Evolutionary conservation across 208 protist genomes (phyloP).

Genomic region (Trypanosoma avium): DNA sequence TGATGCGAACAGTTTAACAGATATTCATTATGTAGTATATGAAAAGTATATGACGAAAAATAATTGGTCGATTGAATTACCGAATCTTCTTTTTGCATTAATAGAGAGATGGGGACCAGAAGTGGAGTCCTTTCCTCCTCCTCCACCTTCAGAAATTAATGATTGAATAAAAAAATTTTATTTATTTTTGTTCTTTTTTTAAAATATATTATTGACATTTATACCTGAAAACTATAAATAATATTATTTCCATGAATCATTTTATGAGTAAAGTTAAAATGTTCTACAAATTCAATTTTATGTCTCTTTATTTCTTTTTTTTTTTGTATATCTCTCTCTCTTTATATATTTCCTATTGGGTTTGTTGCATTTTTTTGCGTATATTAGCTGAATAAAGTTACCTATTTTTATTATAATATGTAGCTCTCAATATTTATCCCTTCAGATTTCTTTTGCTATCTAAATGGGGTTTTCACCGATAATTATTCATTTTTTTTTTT

Average conservation of each 20-base stretch:
- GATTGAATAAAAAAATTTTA: neutral
- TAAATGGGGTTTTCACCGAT: no score
- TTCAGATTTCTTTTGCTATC: no score
- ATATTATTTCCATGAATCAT: no score
- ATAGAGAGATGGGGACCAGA: slow-evolving; percentile 66
- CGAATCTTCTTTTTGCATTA: slow-evolving; percentile 43
- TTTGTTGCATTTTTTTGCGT: no score
- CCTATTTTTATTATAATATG: no score
- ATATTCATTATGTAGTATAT: slow-evolving; percentile 63
- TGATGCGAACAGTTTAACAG: slow-evolving; percentile 64
- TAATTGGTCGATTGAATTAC: slow-evolving; percentile 46
- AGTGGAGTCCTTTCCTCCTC: slow-evolving; percentile 26
- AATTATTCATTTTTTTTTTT: no score
- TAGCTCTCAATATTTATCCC: no score
- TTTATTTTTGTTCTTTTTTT: neutral
- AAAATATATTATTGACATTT: slow-evolving; percentile 21
- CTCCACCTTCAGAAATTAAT: slow-evolving; percentile 9
- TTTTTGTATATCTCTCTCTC: no score
- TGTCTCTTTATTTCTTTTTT: slow-evolving; percentile 8
- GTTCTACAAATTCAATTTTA: neutral
- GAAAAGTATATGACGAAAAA: slow-evolving; percentile 52
- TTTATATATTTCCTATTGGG: no score
- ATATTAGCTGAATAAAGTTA: no score
- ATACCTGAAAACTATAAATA: no score
- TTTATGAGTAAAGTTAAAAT: no score